Base-by-base conservation (phyloP, 2,329 filamentous ascomycete genomes). In the Zopfia rhizophila region DNA sequence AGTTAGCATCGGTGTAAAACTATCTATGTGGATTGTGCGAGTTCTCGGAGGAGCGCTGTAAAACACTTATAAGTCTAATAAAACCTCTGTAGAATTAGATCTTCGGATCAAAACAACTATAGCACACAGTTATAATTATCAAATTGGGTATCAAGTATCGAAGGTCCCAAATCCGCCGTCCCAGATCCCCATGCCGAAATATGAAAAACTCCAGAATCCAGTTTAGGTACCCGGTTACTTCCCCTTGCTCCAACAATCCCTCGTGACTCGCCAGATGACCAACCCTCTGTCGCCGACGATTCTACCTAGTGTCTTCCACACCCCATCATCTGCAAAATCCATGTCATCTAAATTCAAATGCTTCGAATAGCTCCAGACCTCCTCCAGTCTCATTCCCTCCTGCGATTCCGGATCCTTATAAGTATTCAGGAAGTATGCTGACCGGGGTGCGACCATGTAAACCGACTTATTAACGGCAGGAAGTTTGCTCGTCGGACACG, bases 21-120 rank as follows among this genome's bases (percentile, higher is more conserved):
- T 96, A 51, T 90, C 91, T 3, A 96, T 97, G 91, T 95, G 90
- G 91, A 88, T 96, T 72, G 92, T 97, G 4, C 83, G 85, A 60
- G 77, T 90, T 23, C 82, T 96, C 6, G 93, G 93, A 1, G 93
- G 93, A 11, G 91, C 91, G n/a, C 76, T 97, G 66, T 97, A 55
- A 45, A 35, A 39, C 13, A 25, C 5, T 8, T 18, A 21, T 21
- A 45, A 8, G 18, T 18, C 14, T 30, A 32, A 37, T 35, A 21
- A n/a, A 38, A n/a, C n/a, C n/a, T n/a, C n/a, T n/a, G n/a, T n/a
- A n/a, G n/a, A n/a, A n/a, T n/a, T n/a, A n/a, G n/a, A n/a, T n/a
- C n/a, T n/a, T n/a, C n/a, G n/a, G n/a, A n/a, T n/a, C n/a, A n/a
- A n/a, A n/a, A n/a, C n/a, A n/a, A n/a, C n/a, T n/a, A n/a, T n/a